phyloP scores from a whole-genome alignment of 2,329 filamentous ascomycete genomes.

The Aspergillus sclerotialis region DNA sequence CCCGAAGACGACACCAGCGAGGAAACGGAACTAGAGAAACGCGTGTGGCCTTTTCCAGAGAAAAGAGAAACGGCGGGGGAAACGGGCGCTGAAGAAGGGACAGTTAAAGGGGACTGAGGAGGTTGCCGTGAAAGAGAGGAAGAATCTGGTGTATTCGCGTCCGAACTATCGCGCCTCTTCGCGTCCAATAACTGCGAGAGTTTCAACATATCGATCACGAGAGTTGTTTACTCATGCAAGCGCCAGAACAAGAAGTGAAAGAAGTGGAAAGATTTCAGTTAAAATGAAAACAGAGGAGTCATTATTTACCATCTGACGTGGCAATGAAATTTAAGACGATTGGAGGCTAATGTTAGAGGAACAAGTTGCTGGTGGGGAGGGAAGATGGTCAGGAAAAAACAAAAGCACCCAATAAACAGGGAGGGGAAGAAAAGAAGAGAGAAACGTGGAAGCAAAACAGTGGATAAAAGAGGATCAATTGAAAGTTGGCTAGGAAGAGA shows the following conservation, averaged over 20 bases:
- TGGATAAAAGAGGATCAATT: neutral
- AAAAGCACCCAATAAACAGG: constrained; percentile 7
- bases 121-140: constrained; percentile 13
- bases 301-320: neutral
- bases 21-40: constrained; percentile 62
- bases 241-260: neutral
- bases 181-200: constrained; percentile 28
- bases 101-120: constrained; percentile 25
- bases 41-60: constrained; percentile 30
- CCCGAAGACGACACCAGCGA: constrained; percentile 60
- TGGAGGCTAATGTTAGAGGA: constrained; percentile 1
- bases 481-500: neutral
- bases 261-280: no score
- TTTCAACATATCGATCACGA: constrained; percentile 32
- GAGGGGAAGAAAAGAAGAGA: constrained; percentile 1
- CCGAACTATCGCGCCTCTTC: constrained; percentile 23
- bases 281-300: neutral
- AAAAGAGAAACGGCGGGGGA: constrained; percentile 36
- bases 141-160: constrained; percentile 15
- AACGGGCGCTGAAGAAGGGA: constrained; percentile 29
- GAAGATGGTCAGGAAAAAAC: no score
- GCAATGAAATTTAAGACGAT: neutral
- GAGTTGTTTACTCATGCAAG: no score
- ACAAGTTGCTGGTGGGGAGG: no score
- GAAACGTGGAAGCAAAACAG: neutral